Conservation (phyloP, 768 basidiomycete species). For the Leccinum fibrillosum region DNA sequence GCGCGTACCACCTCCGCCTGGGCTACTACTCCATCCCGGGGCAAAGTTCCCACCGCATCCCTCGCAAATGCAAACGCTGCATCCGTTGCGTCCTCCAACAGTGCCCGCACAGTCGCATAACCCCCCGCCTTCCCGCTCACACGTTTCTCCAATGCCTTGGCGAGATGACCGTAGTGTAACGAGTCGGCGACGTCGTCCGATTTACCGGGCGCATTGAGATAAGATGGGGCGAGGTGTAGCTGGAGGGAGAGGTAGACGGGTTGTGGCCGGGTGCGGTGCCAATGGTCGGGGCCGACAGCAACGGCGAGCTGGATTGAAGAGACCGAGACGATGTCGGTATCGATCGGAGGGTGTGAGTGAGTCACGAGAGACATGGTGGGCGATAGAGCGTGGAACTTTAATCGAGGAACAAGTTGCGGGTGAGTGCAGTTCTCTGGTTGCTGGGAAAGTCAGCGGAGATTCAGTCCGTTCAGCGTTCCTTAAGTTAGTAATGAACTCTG, state of each 20-base stretch:
- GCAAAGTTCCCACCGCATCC: conserved; percentile 19
- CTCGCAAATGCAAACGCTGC: conserved; percentile 39
- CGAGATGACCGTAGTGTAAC: conserved; percentile 63
- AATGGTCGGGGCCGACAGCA: conserved; percentile 48
- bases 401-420: no score
- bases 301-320: conserved; percentile 40
- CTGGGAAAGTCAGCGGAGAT: neutral
- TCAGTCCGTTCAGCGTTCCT: no score
- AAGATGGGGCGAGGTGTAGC: conserved; percentile 39
- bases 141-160: conserved; percentile 42
- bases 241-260: conserved; percentile 48
- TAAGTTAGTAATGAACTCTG: no score
- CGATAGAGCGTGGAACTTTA: neutral
- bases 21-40: neutral
- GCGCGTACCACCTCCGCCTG: conserved; percentile 11
- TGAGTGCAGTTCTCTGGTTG: neutral
- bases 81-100: conserved; percentile 36
- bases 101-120: conserved; percentile 30
- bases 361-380: neutral
- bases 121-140: conserved; percentile 11
- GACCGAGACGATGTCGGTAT: conserved; percentile 45
- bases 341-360: neutral
- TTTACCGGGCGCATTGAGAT: conserved; percentile 42
- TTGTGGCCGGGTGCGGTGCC: conserved; percentile 47
- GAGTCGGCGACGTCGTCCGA: conserved; percentile 55